A percentile compares a stretch with the other conserved stretches of the same genome.
phyloP scores from a whole-genome alignment of 2,329 filamentous ascomycete species.

The Phaeophleospora eucalypticola region DNA sequence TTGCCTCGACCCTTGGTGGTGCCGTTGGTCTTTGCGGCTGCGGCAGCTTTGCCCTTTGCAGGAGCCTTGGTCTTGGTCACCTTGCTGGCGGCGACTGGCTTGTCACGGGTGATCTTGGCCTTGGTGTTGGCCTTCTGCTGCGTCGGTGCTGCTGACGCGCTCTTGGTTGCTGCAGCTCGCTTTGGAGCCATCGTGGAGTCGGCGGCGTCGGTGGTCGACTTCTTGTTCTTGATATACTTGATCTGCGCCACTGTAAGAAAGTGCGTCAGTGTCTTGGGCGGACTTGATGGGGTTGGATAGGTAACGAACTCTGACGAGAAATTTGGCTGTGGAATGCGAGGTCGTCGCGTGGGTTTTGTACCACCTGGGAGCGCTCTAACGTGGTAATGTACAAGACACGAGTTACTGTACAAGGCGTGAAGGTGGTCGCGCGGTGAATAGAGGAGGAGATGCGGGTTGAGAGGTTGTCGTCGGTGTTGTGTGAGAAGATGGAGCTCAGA shows the following conservation, averaged over 20 bases:
- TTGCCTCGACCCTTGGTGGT: conserved; percentile 20
- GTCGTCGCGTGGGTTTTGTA: not conserved
- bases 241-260: conserved; percentile 26
- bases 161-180: conserved; percentile 10
- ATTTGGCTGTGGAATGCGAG: not conserved
- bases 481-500: not conserved
- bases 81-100: conserved; percentile 14
- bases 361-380: not conserved
- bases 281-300: conserved; percentile 1
- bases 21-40: conserved; percentile 24
- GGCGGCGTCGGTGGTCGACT: conserved; percentile 7
- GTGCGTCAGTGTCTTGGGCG: not conserved
- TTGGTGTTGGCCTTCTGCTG: conserved; percentile 29
- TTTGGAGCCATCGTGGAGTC: not conserved
- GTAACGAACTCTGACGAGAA: conserved; percentile 2
- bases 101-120: conserved; percentile 23
- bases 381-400: not conserved
- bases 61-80: conserved; percentile 27
- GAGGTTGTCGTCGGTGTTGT: not conserved
- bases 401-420: not conserved
- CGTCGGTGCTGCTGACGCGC: conserved; percentile 6
- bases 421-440: not conserved
- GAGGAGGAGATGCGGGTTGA: not conserved
- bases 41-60: conserved; percentile 5
- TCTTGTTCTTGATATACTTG: conserved; percentile 30